These are phyloP conservation scores for Russula earlei DNA, from an alignment of 768 basidiomycete genomes.

Conservation along the genomic window DNA sequence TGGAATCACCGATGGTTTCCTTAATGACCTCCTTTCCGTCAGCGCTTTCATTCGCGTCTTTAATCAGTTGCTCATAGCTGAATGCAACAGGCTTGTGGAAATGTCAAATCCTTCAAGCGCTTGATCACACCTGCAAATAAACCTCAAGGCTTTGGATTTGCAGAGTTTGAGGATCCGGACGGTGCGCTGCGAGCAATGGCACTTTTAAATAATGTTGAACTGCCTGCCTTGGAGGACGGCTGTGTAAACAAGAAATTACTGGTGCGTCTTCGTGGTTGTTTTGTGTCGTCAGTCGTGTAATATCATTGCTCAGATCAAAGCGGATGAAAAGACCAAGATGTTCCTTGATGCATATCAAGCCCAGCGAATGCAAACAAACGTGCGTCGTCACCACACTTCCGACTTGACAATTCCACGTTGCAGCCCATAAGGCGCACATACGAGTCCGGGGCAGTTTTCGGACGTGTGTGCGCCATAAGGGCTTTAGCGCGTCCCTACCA, in stretches of 20 bases:
- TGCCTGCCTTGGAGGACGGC: conserved; percentile 53
- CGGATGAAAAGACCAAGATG: conserved; percentile 87
- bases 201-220: conserved; percentile 51
- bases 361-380: conserved; percentile 74
- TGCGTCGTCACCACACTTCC: conserved; percentile 33
- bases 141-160: conserved; percentile 95
- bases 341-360: conserved; percentile 81
- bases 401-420: conserved; percentile 3
- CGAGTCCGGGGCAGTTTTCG: neutral
- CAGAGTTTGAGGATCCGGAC: conserved; percentile 90
- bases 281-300: conserved; percentile 8
- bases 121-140: conserved; percentile 88
- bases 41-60: conserved; percentile 25
- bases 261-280: conserved; percentile 40
- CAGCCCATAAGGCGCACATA: conserved; percentile 1
- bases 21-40: conserved; percentile 72
- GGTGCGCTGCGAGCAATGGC: conserved; percentile 70
- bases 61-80: neutral
- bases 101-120: conserved; percentile 83
- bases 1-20: conserved; percentile 75
- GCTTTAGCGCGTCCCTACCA: neutral
- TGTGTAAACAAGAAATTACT: conserved; percentile 54
- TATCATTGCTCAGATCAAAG: conserved; percentile 69
- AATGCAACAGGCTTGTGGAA: conserved; percentile 69
- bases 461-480: neutral